phyloP scores from a whole-genome alignment of 2,329 filamentous ascomycete species.

The Nigrospora osmanthi region DNA sequence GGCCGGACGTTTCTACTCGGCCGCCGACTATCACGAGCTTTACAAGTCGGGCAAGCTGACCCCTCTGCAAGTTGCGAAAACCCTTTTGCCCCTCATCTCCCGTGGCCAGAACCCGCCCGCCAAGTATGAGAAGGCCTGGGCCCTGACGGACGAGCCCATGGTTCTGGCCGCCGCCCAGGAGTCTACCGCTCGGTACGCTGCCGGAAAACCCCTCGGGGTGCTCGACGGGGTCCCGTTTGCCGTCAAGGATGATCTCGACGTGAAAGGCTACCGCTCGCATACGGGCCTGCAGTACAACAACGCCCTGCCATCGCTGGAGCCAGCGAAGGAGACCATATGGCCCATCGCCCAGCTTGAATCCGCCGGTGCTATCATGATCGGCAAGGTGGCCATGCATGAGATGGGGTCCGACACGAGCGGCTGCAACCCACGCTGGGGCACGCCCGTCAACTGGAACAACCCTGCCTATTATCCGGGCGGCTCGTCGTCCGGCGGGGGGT shows the following conservation, averaged over 20 bases:
- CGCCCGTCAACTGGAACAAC: conserved; percentile 73
- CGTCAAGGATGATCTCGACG: conserved; percentile 73
- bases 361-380: conserved; percentile 67
- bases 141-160: conserved; percentile 55
- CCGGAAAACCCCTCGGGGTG: conserved; percentile 56
- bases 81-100: conserved; percentile 63
- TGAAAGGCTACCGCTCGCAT: conserved; percentile 62
- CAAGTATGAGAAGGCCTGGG: conserved; percentile 65
- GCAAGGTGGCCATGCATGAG: conserved; percentile 76
- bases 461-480: conserved; percentile 71
- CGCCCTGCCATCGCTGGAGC: conserved; percentile 39
- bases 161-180: conserved; percentile 61
- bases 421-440: conserved; percentile 69
- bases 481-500: conserved; percentile 70
- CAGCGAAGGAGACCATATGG: conserved; percentile 54
- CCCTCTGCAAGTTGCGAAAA: conserved; percentile 63
- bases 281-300: conserved; percentile 56
- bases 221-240: conserved; percentile 79
- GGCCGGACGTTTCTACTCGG: conserved; percentile 55
- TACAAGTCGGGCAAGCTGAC: conserved; percentile 65
- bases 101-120: conserved; percentile 44
- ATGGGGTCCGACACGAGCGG: conserved; percentile 76
- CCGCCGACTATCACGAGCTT: conserved; percentile 68
- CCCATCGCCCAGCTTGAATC: conserved; percentile 64
- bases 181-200: conserved; percentile 65